Evolutionary conservation across 2,329 filamentous ascomycete genomes (phyloP).

Genomic region (Shiraia sp.): DNA sequence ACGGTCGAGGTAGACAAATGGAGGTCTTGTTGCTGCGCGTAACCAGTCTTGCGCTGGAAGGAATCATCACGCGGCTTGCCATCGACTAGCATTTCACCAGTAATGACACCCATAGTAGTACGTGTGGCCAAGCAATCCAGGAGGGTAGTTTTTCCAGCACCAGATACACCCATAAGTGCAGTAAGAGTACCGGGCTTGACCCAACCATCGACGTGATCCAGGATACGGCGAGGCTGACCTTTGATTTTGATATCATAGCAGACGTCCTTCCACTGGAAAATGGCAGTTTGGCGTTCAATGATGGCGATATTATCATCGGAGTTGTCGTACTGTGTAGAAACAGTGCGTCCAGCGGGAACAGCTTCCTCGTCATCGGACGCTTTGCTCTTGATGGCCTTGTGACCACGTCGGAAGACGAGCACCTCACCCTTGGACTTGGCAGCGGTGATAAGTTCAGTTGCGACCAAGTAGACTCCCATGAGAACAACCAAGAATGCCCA

Average conservation of each 20-base stretch:
- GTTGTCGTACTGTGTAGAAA: slow-evolving; percentile 41
- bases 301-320: slow-evolving; percentile 47
- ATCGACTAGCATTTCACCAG: slow-evolving; percentile 84
- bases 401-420: slow-evolving; percentile 53
- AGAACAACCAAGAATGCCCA: slow-evolving; percentile 51
- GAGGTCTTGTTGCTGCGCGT: slow-evolving; percentile 91
- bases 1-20: slow-evolving; percentile 85
- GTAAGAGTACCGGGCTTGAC: slow-evolving; percentile 87
- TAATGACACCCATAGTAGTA: slow-evolving; percentile 85
- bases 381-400: slow-evolving; percentile 55
- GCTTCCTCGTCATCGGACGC: slow-evolving; percentile 48
- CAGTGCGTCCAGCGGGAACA: slow-evolving; percentile 32
- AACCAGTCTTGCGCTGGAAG: slow-evolving; percentile 91
- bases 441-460: slow-evolving; percentile 52
- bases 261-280: slow-evolving; percentile 85
- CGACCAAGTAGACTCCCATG: slow-evolving; percentile 48
- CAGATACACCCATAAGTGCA: slow-evolving; percentile 87
- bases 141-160: slow-evolving; percentile 92
- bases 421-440: slow-evolving; percentile 59
- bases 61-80: slow-evolving; percentile 73
- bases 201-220: slow-evolving; percentile 89
- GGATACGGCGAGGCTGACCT: slow-evolving; percentile 70
- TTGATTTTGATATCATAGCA: slow-evolving; percentile 84
- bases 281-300: slow-evolving; percentile 68
- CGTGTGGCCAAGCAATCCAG: slow-evolving; percentile 84